A percentile compares a stretch with the other conserved stretches of the same genome.
These are phyloP conservation scores for Magnaporthiopsis rhizophila DNA, from an alignment of 2,329 filamentous ascomycete genomes.

Conservation along the genomic window DNA sequence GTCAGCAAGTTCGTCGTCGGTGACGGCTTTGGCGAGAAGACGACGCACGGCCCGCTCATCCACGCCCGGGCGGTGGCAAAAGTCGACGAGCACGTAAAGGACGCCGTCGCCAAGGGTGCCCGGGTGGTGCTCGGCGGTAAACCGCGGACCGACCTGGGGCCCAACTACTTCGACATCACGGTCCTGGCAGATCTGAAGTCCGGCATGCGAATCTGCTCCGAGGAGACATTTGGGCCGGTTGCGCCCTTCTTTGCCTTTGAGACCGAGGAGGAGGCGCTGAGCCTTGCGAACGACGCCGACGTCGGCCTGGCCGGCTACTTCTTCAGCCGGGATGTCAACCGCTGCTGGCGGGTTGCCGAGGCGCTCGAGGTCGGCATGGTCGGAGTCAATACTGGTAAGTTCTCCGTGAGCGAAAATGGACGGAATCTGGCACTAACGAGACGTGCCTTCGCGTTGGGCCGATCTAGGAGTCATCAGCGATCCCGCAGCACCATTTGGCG, in stretches of 20 bases:
- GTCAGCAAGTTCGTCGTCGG: constrained; percentile 12
- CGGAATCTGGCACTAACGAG: background rate
- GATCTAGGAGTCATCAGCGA: constrained; percentile 1
- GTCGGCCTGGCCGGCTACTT: constrained; percentile 24
- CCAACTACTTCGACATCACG: constrained; percentile 57
- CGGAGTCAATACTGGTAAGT: constrained; percentile 40
- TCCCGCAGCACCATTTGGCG: constrained; percentile 31
- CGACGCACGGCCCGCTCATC: constrained; percentile 15
- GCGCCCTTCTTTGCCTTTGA: constrained; percentile 17
- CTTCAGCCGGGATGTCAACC: constrained; percentile 17
- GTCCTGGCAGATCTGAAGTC: constrained; percentile 48
- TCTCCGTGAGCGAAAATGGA: constrained; percentile 26
- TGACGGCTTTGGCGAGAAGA: constrained; percentile 8
- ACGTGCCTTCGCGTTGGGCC: background rate
- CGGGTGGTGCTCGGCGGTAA: constrained; percentile 34
- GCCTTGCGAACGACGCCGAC: constrained; percentile 25
- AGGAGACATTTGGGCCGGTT: constrained; percentile 17
- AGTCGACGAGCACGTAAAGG: constrained; percentile 13
- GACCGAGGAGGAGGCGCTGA: constrained; percentile 24
- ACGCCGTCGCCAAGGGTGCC: constrained; percentile 15
- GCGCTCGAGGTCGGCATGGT: constrained; percentile 58
- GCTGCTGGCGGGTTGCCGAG: constrained; percentile 33
- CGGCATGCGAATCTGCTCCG: constrained; percentile 12
- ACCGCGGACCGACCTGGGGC: constrained; percentile 44
- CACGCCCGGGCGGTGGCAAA: constrained; percentile 13